phyloP scores from a whole-genome alignment of 768 basidiomycete species.

The Leccinum aurantiacum region DNA sequence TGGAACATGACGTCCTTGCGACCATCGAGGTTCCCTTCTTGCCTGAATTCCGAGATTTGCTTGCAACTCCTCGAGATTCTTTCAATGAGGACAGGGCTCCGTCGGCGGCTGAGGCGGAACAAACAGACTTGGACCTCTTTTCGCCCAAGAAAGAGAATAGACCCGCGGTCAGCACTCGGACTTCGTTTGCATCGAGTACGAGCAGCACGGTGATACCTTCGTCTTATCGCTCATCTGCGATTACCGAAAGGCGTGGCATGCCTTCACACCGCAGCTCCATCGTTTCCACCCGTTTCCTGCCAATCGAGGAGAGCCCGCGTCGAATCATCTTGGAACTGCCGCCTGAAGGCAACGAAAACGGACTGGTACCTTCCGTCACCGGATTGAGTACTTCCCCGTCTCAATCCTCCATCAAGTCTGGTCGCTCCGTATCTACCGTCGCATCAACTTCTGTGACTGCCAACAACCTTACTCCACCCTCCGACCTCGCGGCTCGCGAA shows the following conservation, averaged over 20 bases:
- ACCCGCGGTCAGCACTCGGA: constrained; percentile 31
- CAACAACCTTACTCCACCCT: constrained; percentile 21
- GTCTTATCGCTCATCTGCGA: constrained; percentile 35
- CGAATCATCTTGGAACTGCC: constrained; percentile 52
- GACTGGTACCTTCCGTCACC: constrained; percentile 32
- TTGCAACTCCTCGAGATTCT: constrained; percentile 34
- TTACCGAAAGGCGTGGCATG: constrained; percentile 40
- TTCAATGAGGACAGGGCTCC: constrained; percentile 36
- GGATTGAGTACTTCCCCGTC: constrained; percentile 64
- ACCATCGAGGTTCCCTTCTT: constrained; percentile 86
- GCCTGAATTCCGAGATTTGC: constrained; percentile 40
- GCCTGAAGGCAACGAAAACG: constrained; percentile 37
- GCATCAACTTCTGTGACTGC: constrained; percentile 22
- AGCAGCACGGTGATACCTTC: constrained; percentile 37
- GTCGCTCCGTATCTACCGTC: constrained; percentile 47
- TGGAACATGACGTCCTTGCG: constrained; percentile 89
- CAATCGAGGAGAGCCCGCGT: constrained; percentile 73
- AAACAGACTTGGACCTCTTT: constrained; percentile 74
- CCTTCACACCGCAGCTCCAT: constrained; percentile 51
- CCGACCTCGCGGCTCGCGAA: constrained; percentile 49
- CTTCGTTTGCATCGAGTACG: constrained; percentile 42
- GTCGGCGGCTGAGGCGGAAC: constrained; percentile 60
- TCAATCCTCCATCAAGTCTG: constrained; percentile 59
- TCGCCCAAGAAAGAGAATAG: constrained; percentile 44
- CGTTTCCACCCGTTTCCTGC: constrained; percentile 47